phyloP scores from a whole-genome alignment of 2,329 filamentous ascomycete species.

The Aspergillus eucalypticola region DNA sequence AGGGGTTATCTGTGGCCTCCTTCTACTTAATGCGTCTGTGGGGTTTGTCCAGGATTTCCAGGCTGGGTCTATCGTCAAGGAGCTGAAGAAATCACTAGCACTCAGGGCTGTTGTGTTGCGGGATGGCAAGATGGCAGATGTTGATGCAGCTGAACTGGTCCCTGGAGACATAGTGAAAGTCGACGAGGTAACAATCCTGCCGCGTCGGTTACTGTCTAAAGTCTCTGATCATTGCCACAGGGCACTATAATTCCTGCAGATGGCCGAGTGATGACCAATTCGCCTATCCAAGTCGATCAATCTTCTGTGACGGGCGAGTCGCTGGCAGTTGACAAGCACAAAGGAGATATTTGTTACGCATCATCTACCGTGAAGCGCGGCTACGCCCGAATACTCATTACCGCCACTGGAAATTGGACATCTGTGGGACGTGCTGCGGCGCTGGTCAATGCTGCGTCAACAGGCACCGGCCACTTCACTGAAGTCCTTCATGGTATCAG shows the following conservation, averaged over 20 bases:
- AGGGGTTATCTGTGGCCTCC: slow-evolving; percentile 81
- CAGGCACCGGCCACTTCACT: slow-evolving; percentile 82
- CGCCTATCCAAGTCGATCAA: slow-evolving; percentile 87
- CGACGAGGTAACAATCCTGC: slow-evolving; percentile 60
- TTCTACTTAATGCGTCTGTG: slow-evolving; percentile 80
- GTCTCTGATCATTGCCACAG: slow-evolving; percentile 31
- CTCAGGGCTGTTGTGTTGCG: slow-evolving; percentile 85
- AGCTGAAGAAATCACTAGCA: slow-evolving; percentile 86
- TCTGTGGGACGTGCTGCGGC: slow-evolving; percentile 88
- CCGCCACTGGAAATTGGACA: slow-evolving; percentile 82
- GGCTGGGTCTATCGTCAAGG: slow-evolving; percentile 85
- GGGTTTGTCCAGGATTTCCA: slow-evolving; percentile 90
- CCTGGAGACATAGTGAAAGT: slow-evolving; percentile 88
- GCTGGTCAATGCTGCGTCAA: slow-evolving; percentile 74
- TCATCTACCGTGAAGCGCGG: slow-evolving; percentile 90
- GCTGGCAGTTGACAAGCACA: slow-evolving; percentile 85
- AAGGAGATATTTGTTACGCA: slow-evolving; percentile 76
- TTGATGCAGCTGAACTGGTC: slow-evolving; percentile 81
- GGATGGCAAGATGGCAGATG: slow-evolving; percentile 73
- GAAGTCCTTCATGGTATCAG: slow-evolving; percentile 87
- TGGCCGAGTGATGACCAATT: slow-evolving; percentile 79
- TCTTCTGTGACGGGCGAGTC: slow-evolving; percentile 91
- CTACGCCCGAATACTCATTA: slow-evolving; percentile 79
- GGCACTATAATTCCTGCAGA: slow-evolving; percentile 90
- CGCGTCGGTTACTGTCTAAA: not conserved